Percentiles rank a stretch among this genome's conserved stretches.
Conservation (phyloP, 345 rosid species). For the Camelina hispida region DNA sequence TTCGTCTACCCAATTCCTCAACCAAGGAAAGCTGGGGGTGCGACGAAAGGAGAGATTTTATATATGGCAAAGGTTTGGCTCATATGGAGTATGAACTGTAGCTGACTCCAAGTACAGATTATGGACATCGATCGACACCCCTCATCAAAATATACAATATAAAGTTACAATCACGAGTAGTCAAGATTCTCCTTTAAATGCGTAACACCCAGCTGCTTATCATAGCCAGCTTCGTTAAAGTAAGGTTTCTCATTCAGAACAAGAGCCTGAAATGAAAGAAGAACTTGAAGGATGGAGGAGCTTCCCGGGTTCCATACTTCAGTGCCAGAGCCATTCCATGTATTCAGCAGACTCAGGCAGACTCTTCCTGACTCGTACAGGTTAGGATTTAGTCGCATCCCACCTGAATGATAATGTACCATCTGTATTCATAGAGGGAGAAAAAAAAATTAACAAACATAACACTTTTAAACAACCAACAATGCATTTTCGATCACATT, state of each 20-base stretch:
- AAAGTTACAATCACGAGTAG: no score
- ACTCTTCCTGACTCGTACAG: slow-evolving; percentile 89
- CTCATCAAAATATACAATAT: no score
- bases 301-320: slow-evolving; percentile 88
- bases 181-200: no score
- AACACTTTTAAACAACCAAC: slow-evolving; percentile 4
- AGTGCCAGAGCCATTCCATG: slow-evolving; percentile 86
- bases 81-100: no score
- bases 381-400: slow-evolving; percentile 91
- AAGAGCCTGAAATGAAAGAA: slow-evolving; percentile 92
- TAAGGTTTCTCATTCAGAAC: slow-evolving; percentile 96
- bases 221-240: slow-evolving; percentile 95
- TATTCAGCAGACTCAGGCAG: slow-evolving; percentile 90
- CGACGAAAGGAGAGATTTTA: no score
- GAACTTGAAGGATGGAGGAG: slow-evolving; percentile 89
- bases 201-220: slow-evolving; percentile 86
- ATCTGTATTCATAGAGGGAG: slow-evolving; percentile 52
- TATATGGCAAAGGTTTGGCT: no score
- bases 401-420: slow-evolving; percentile 86
- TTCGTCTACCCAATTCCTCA: no score
- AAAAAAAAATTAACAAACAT: background rate
- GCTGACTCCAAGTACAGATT: no score
- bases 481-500: slow-evolving; percentile 2
- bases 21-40: no score
- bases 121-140: no score